Evolutionary conservation across 129 eudicot species (phyloP).

Genomic region (Ambrosia artemisiifolia): DNA sequence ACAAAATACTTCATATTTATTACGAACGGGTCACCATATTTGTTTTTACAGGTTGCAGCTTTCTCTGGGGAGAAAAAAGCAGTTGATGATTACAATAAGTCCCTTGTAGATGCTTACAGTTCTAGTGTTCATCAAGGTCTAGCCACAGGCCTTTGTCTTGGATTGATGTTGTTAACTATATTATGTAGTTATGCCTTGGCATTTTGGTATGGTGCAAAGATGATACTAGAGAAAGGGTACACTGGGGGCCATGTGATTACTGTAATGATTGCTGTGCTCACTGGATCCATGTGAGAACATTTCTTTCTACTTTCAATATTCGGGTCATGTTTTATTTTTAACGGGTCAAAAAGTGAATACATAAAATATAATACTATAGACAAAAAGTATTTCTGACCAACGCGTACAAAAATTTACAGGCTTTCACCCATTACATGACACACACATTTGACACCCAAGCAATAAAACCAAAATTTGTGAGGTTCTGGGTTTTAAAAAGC

Average conservation of each 20-base stretch:
- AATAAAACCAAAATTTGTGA: no score
- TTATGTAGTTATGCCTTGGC: conserved; percentile 61
- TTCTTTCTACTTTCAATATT: neutral
- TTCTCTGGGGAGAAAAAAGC: conserved; percentile 77
- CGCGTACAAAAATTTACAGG: no score
- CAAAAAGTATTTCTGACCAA: no score
- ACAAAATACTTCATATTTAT: no score
- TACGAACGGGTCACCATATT: no score
- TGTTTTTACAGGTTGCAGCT: conserved; percentile 57
- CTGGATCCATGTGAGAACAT: conserved; percentile 66
- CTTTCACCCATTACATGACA: no score
- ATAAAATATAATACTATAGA: no score
- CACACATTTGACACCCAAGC: no score
- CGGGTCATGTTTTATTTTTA: no score
- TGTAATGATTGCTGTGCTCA: conserved; percentile 57
- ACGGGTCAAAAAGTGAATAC: no score
- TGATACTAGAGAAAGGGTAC: conserved; percentile 52
- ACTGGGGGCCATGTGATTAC: conserved; percentile 60
- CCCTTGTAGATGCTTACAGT: conserved; percentile 53
- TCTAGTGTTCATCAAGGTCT: conserved; percentile 61
- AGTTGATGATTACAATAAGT: conserved; percentile 48
- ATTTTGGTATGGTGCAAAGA: conserved; percentile 60
- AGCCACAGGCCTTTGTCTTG: conserved; percentile 63
- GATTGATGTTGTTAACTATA: conserved; percentile 39
- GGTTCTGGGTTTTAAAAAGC: no score